These are phyloP conservation scores for Monosporascus ibericus DNA, from an alignment of 2,329 filamentous ascomycete species.

Conservation along the genomic window DNA sequence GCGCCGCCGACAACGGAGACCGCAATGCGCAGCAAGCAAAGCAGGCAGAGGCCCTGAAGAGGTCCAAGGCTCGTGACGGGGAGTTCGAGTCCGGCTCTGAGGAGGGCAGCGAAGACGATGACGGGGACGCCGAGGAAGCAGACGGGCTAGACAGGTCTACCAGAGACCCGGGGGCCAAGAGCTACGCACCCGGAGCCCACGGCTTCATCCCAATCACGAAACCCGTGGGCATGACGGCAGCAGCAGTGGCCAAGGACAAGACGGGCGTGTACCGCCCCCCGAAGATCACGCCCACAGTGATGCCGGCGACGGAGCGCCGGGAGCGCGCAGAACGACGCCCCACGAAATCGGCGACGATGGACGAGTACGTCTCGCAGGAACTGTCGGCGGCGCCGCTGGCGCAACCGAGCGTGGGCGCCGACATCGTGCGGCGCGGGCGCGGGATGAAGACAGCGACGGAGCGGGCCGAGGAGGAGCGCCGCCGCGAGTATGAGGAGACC, in stretches of 20 bases:
- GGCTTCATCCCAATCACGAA: conserved; percentile 30
- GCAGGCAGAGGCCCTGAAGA: conserved; percentile 28
- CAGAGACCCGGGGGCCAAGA: conserved; percentile 23
- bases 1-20: conserved; percentile 72
- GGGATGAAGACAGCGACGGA: conserved; percentile 72
- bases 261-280: conserved; percentile 85
- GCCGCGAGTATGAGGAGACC: conserved; percentile 80
- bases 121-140: conserved; percentile 28
- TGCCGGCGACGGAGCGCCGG: conserved; percentile 63
- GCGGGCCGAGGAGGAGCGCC: conserved; percentile 70
- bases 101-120: conserved; percentile 25
- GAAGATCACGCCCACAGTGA: conserved; percentile 76
- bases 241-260: conserved; percentile 31
- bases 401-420: conserved; percentile 87
- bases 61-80: conserved; percentile 16
- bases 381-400: conserved; percentile 75
- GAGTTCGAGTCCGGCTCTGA: conserved; percentile 32
- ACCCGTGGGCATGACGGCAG: conserved; percentile 24
- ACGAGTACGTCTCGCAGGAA: conserved; percentile 86
- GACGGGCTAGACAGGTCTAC: conserved; percentile 8
- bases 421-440: conserved; percentile 73
- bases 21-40: conserved; percentile 31
- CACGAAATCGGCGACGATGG: conserved; percentile 75
- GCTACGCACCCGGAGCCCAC: conserved; percentile 30
- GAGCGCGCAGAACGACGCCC: conserved; percentile 57